A percentile compares a stretch with the other conserved stretches of the same genome.
Conservation (phyloP, 352 stramenopile species). For the Phytophthora hybrid region DNA sequence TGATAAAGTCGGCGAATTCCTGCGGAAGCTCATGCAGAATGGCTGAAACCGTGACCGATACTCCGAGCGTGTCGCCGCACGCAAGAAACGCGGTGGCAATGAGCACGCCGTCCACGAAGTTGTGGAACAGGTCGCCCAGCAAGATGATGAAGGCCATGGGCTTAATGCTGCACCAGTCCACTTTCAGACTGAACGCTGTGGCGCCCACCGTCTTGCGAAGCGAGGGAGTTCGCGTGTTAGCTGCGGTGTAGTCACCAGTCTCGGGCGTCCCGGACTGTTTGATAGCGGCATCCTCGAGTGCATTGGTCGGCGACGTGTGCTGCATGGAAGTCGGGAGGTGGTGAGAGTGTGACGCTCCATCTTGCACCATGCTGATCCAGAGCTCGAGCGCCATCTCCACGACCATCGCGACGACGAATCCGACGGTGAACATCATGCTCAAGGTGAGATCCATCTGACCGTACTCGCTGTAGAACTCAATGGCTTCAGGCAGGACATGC, state of each 20-base stretch:
- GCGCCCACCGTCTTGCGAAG: conserved; percentile 24
- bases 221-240: conserved; percentile 3
- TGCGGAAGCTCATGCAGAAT: conserved; percentile 90
- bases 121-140: conserved; percentile 88
- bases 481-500: conserved; percentile 78
- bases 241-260: conserved; percentile 27
- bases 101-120: conserved; percentile 91
- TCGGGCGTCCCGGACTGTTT: conserved; percentile 39
- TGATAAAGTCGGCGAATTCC: conserved; percentile 89
- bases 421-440: conserved; percentile 65
- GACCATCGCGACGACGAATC: conserved; percentile 73
- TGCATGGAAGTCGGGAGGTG: conserved; percentile 42
- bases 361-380: conserved; percentile 44
- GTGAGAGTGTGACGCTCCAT: conserved; percentile 29
- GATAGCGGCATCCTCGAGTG: conserved; percentile 15
- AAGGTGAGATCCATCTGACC: conserved; percentile 66
- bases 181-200: conserved; percentile 40
- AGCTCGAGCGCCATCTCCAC: conserved; percentile 62
- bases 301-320: conserved; percentile 23
- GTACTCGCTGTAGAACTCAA: conserved; percentile 65
- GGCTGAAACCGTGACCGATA: conserved; percentile 70
- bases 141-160: conserved; percentile 78
- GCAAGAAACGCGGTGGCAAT: conserved; percentile 63
- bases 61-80: conserved; percentile 53
- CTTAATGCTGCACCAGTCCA: conserved; percentile 53